Conservation (phyloP, 2,329 filamentous ascomycete species). For the Trichoderma koningii region DNA sequence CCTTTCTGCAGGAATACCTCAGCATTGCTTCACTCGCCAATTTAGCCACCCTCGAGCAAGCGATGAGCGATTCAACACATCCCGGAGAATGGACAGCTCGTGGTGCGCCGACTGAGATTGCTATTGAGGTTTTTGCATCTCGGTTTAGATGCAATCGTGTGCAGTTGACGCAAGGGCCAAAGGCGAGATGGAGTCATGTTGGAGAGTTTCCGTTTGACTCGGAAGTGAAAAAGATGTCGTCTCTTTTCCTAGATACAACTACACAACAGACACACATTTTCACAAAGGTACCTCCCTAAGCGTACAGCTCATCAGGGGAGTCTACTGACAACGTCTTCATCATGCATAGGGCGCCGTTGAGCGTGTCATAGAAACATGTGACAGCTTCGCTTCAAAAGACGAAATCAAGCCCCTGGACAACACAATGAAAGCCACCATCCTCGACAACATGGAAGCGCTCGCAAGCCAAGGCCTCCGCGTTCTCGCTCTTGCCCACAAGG, state of each 20-base stretch:
- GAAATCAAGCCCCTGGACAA: constrained; percentile 39
- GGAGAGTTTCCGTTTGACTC: constrained; percentile 61
- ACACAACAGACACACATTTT: constrained; percentile 47
- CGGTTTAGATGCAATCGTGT: constrained; percentile 51
- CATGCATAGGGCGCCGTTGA: constrained; percentile 59
- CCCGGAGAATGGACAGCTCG: constrained; percentile 44
- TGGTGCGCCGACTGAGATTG: constrained; percentile 58
- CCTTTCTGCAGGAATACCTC: constrained; percentile 53
- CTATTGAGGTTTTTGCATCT: constrained; percentile 59
- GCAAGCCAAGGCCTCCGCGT: constrained; percentile 67
- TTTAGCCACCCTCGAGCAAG: constrained; percentile 58
- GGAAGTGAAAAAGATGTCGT: constrained; percentile 60
- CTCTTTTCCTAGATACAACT: constrained; percentile 47
- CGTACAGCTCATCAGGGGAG: no score
- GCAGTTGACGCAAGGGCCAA: constrained; percentile 33
- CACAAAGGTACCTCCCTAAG: constrained; percentile 45
- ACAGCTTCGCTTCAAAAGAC: constrained; percentile 46
- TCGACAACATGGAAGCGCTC: constrained; percentile 66
- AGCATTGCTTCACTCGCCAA: constrained; percentile 63
- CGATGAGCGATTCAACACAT: constrained; percentile 35
- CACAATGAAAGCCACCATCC: constrained; percentile 52
- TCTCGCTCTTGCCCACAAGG: constrained; percentile 57
- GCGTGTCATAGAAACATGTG: constrained; percentile 62
- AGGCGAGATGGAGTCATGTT: constrained; percentile 43
- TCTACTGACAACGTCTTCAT: not conserved